Evolutionary conservation across 179 eudicot species (phyloP), one percentile per base, ranked within the genome.

Genomic region (Nepenthes alata): DNA sequence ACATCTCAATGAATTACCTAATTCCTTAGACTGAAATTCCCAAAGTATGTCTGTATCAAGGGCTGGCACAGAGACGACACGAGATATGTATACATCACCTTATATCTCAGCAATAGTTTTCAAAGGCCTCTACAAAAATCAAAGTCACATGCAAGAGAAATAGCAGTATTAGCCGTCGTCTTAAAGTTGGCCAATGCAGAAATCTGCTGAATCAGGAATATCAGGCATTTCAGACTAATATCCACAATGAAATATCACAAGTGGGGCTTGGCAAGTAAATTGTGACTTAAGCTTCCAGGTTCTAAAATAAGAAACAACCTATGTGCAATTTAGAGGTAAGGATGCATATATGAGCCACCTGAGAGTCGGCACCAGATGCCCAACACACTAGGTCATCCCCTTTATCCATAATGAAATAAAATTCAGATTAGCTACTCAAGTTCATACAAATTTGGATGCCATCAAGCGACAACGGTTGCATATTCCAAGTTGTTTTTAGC

Each of bases 41-140:
- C 98, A 93, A 52, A 86, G 95, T 11, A 73, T 74, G 61, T 93
- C 96, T 71, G 82, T 86, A 79, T 93, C 98, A 55, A 89, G 87
- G 11, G 96, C 93, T 44, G 96, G 96, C 51, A 93, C 96, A 63
- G 96, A 70, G 50, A 93, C 98, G 77, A 96, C 98, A 72, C 96
- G 96, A 73, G 98, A 96, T 10, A 93, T 93, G 57, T 93, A 93
- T 60, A 93, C 98, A 87, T 93, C 98, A 62, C 95, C 95, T 55
- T 89, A 89, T 69, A 54, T 80, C 69, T 44, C 80, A 49, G 98
- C 98, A 66, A 93, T 93, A 37, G 98, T 93, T 77, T 87, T 89
- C 55, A 93, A 70, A 60, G 98, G 98, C 77, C 98, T 85, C 98
- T 93, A 88, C 67, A 51, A 67, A 47, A n/a, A 13, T 61, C 59